Conservation (phyloP, 2,329 filamentous ascomycete genomes). For the Botrytis medusae region DNA sequence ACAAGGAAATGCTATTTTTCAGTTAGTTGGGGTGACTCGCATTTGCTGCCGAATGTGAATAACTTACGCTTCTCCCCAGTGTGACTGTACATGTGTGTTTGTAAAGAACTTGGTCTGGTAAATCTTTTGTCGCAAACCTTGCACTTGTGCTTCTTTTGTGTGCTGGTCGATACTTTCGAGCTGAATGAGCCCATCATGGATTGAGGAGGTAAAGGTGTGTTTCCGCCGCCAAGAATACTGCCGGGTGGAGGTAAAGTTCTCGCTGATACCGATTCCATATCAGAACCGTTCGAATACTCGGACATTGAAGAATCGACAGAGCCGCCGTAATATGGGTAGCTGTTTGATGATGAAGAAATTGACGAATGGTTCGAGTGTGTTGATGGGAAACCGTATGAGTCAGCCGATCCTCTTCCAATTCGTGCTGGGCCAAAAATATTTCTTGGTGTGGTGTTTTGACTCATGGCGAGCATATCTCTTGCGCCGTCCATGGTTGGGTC, state of each 20-base stretch:
- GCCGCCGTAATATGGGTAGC: constrained; percentile 77
- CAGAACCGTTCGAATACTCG: constrained; percentile 90
- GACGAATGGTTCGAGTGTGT: constrained; percentile 84
- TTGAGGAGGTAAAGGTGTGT: constrained; percentile 80
- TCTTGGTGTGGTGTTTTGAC: constrained; percentile 88
- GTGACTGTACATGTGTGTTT: constrained; percentile 98
- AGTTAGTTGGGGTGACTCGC: constrained; percentile 10
- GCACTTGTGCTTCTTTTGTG: constrained; percentile 99
- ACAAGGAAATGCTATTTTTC: constrained; percentile 75
- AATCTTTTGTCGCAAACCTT: constrained; percentile 98
- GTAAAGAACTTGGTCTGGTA: constrained; percentile 87
- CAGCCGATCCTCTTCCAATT: constrained; percentile 67
- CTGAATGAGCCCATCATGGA: constrained; percentile 99
- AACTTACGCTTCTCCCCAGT: constrained; percentile 94
- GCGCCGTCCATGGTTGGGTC: constrained; percentile 84
- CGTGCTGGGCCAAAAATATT: constrained; percentile 75
- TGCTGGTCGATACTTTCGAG: constrained; percentile 92
- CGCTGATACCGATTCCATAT: constrained; percentile 77
- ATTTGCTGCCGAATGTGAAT: background rate
- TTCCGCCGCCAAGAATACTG: constrained; percentile 60
- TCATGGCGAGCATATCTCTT: constrained; percentile 92
- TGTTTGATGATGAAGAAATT: constrained; percentile 79
- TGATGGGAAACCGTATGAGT: constrained; percentile 89
- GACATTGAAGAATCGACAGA: constrained; percentile 83
- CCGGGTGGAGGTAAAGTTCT: constrained; percentile 81